Conservation (phyloP, 768 basidiomycete genomes). For the Suillus hirtellus region DNA sequence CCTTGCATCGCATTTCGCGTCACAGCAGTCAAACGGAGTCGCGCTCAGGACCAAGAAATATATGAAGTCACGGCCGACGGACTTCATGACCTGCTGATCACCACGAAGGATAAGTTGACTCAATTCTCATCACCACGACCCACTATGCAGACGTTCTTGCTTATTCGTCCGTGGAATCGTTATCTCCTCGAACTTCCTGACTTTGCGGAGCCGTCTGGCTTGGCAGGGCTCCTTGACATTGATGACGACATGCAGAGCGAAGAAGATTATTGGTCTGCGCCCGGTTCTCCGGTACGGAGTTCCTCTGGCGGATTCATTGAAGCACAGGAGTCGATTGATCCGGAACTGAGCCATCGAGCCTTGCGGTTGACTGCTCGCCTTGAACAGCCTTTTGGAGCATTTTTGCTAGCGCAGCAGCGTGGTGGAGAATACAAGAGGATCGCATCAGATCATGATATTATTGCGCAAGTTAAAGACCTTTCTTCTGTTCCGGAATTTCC, state of each 20-base stretch:
- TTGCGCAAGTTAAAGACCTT: neutral
- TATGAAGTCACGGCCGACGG: neutral
- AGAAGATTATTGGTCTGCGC: too few relatives aligned
- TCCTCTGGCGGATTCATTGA: neutral
- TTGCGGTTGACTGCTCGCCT: neutral
- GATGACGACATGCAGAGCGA: neutral
- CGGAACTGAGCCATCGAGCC: neutral
- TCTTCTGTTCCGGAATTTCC: too few relatives aligned
- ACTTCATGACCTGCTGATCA: neutral
- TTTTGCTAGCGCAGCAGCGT: neutral
- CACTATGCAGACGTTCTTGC: neutral
- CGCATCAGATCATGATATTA: neutral
- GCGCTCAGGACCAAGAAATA: neutral
- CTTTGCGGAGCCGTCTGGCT: neutral
- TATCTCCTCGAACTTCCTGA: neutral
- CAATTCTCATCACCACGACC: neutral
- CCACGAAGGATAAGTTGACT: neutral
- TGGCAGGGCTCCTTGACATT: neutral
- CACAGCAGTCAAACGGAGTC: neutral
- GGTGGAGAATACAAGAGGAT: neutral
- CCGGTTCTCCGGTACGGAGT: too few relatives aligned
- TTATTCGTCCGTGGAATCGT: neutral
- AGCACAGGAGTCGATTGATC: neutral
- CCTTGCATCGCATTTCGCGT: conserved; percentile 1
- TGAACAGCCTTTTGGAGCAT: neutral